phyloP scores from a whole-genome alignment of 2,329 filamentous ascomycete species.

The Colletotrichum sp. region DNA sequence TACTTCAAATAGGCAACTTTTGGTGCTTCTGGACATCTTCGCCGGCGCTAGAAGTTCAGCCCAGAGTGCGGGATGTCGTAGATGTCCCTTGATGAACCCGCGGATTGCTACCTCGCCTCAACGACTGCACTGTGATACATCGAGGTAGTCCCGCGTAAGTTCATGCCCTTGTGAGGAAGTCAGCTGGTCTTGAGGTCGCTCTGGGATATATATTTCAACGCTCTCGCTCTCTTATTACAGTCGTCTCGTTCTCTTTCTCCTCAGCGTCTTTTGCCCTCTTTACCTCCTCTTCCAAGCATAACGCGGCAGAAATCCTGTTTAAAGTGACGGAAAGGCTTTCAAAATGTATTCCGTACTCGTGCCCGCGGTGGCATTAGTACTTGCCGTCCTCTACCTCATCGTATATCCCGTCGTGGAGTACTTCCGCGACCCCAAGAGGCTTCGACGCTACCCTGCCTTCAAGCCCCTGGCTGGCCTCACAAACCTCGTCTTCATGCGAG shows the following conservation, averaged over 20 bases:
- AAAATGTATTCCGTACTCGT: background rate
- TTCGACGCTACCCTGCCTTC: slow-evolving; percentile 26
- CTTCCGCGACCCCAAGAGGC: slow-evolving; percentile 28
- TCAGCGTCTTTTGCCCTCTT: background rate
- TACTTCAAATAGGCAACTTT: background rate
- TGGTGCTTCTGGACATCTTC: background rate
- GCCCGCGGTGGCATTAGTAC: background rate
- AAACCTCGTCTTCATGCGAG: slow-evolving; percentile 21
- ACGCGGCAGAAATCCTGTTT: rapidly evolving
- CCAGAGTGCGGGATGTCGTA: background rate
- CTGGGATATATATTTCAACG: background rate
- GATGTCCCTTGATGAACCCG: background rate
- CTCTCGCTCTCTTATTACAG: background rate
- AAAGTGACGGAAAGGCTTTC: background rate
- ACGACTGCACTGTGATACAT: background rate
- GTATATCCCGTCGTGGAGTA: background rate
- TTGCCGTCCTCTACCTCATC: background rate
- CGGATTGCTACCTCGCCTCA: background rate
- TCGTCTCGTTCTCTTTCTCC: background rate
- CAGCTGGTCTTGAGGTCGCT: background rate
- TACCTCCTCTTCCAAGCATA: background rate
- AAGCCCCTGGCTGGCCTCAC: slow-evolving; percentile 26
- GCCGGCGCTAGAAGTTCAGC: background rate
- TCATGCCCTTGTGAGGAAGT: background rate
- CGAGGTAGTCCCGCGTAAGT: background rate